Conservation (phyloP, 78 protist species). For the Dictyostelium purpureum region DNA sequence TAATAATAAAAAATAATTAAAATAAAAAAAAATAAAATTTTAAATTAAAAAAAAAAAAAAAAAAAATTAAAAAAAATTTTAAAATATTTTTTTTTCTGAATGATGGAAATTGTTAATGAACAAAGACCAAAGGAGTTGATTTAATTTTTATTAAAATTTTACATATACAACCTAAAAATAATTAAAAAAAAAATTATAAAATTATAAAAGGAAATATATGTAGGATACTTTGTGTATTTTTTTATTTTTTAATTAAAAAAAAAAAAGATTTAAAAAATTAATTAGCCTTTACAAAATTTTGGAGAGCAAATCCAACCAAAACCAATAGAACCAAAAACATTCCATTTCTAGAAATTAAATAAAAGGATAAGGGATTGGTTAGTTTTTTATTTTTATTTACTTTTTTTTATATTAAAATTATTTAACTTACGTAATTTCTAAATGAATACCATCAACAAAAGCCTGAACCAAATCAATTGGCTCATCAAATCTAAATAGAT, state of each 20-base stretch:
- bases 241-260: background rate
- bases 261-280: background rate
- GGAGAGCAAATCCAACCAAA: background rate
- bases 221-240: background rate
- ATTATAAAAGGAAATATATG: background rate
- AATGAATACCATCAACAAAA: conserved; percentile 4
- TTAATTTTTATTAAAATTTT: no score
- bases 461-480: conserved; percentile 2
- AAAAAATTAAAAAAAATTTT: no score
- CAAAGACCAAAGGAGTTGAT: no score
- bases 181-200: no score
- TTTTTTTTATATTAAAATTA: no score
- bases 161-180: no score
- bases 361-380: background rate
- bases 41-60: no score
- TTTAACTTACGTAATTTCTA: conserved; percentile 1
- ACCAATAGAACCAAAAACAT: conserved; percentile 19
- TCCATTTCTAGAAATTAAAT: background rate
- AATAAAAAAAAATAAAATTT: no score
- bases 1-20: no score
- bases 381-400: background rate
- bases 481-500: background rate
- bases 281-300: background rate
- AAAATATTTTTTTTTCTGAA: no score
- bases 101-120: no score